Base-by-base conservation (phyloP, 495 filamentous ascomycete genomes). In the Opeltia flavorubescens region DNA sequence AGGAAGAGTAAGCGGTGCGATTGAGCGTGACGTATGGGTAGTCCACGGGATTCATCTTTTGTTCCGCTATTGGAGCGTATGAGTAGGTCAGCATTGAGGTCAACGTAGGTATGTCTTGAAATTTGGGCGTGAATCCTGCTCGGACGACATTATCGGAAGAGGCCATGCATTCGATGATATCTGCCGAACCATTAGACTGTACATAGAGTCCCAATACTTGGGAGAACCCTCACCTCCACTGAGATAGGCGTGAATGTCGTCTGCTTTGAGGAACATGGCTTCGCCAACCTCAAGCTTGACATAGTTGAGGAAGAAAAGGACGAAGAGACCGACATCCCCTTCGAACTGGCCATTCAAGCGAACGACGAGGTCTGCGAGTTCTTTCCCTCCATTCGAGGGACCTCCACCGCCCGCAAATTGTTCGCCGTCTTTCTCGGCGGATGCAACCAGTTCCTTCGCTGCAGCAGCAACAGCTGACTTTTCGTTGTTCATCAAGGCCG, bases 141-240 rank as follows among this genome's bases (percentile, higher is more conserved):
- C 91, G 89, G 18, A 98, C 89, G 5, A 98, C 91, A 52, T 98
- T 98, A 67, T 98, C 91, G 28, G 85, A 93, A 18, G 86, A 83
- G 1, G 91, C 91, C 91, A 98, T 98, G 71, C 91, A 96, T 66
- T 98, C 91, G 55, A 98, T 87, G 55, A 98, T 94, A 49, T 98
- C 91, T 60, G 45, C 15, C 12, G 35, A 13, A 5, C 4, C 27
- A 33, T 13, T 36, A 25, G 43, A 8, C 23, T 20, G 27, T 28
- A 3, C 20, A 11, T 5, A 20, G 12, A 25, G 27, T 25, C 4
- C 17, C 28, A 18, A 42, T 2, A 17, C 5, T 17, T 23, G 21
- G 48, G 3, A 15, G 30, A 12, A 13, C 5, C 15, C 47, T 28
- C 48, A 67, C 67, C 67, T 36, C 91, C 91, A 21, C 81, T 87